These are phyloP conservation scores for Yamadazyma olivae DNA, from an alignment of 805 yeast genomes.

Conservation along the genomic window DNA sequence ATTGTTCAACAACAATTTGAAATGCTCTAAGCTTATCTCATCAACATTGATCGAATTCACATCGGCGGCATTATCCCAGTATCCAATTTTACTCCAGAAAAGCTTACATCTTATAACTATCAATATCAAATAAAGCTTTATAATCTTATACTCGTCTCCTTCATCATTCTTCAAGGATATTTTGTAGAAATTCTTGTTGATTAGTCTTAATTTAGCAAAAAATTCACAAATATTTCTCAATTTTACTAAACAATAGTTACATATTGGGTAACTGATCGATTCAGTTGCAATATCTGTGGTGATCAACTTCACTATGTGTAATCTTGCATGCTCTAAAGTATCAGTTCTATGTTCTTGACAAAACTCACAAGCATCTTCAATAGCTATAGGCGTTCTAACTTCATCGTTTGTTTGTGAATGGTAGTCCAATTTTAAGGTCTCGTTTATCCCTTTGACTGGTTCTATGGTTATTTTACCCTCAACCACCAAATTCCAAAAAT, in stretches of 20 bases:
- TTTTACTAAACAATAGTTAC: conserved; percentile 77
- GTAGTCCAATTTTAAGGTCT: conserved; percentile 53
- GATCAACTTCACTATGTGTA: conserved; percentile 61
- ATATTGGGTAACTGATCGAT: conserved; percentile 58
- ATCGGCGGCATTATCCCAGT: conserved; percentile 58
- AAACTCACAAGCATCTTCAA: conserved; percentile 70
- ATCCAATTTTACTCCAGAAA: conserved; percentile 82
- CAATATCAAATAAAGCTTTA: conserved; percentile 51
- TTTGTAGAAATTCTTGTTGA: conserved; percentile 56
- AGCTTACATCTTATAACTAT: conserved; percentile 63
- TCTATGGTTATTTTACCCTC: conserved; percentile 83
- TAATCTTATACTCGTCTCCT: conserved; percentile 31
- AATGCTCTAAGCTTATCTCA: conserved; percentile 20
- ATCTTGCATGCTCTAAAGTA: conserved; percentile 70
- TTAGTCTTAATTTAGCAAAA: conserved; percentile 68
- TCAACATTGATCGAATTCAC: conserved; percentile 25
- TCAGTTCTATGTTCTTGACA: conserved; percentile 80
- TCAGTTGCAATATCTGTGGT: conserved; percentile 26
- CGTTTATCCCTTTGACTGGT: conserved; percentile 83
- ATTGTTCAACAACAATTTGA: conserved; percentile 13
- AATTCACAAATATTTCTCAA: conserved; percentile 81
- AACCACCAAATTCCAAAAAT: conserved; percentile 62
- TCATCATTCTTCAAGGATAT: conserved; percentile 18
- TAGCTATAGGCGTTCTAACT: conserved; percentile 56
- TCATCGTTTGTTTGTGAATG: conserved; percentile 8